Percentiles rank a stretch among this genome's conserved stretches.
These are phyloP conservation scores for Dioscorea alata DNA, from an alignment of 106 monocot species.

Conservation along the genomic window DNA sequence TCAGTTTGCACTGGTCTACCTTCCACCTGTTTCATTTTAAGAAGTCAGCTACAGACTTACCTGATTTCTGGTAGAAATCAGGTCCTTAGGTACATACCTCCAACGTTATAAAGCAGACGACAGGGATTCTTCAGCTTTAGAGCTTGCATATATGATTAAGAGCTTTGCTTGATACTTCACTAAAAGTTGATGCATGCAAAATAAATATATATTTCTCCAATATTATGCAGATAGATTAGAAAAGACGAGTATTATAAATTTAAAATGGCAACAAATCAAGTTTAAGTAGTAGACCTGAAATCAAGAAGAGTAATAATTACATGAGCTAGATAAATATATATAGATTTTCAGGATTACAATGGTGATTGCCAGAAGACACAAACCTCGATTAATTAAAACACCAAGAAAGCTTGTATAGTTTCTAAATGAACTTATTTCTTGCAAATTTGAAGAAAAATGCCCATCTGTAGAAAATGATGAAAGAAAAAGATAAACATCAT, in stretches of 20 bases:
- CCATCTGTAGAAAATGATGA: too few relatives aligned
- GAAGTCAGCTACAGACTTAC: too few relatives aligned
- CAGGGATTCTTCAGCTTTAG: slow-evolving; percentile 87
- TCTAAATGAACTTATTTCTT: too few relatives aligned
- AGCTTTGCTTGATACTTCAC: slow-evolving; percentile 97
- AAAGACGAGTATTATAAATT: not conserved
- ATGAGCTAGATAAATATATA: not conserved
- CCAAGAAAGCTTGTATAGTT: too few relatives aligned
- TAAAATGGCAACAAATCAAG: too few relatives aligned
- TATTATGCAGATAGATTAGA: not conserved
- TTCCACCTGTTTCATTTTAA: too few relatives aligned
- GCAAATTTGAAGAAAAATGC: too few relatives aligned
- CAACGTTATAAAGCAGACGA: slow-evolving; percentile 63
- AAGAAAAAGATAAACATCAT: too few relatives aligned
- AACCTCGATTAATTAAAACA: slow-evolving; percentile 89
- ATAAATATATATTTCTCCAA: slow-evolving; percentile 3
- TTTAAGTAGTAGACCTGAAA: not conserved
- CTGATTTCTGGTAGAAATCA: too few relatives aligned
- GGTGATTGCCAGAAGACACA: not conserved
- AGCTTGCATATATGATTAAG: slow-evolving; percentile 76
- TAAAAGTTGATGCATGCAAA: slow-evolving; percentile 24
- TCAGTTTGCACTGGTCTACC: too few relatives aligned
- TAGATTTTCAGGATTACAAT: not conserved
- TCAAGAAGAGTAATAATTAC: not conserved
- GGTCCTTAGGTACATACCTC: slow-evolving; percentile 29